These are phyloP conservation scores for Hexamita inflata DNA, from an alignment of 208 protist species.

Conservation along the genomic window DNA sequence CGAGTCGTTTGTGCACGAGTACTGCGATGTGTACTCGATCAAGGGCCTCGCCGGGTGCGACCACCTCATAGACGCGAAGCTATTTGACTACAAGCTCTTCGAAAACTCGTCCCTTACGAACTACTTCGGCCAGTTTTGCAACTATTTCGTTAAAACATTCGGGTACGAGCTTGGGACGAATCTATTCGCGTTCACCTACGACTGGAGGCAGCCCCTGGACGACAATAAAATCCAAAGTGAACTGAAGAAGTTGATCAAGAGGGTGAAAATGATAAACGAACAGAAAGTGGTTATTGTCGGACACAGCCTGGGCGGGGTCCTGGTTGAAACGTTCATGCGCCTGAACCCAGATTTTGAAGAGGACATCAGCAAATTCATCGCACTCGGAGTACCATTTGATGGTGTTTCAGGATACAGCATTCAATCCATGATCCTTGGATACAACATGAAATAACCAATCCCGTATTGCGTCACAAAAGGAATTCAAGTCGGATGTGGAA, in stretches of 20 bases:
- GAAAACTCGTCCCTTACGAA: not conserved
- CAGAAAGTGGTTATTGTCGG: not conserved
- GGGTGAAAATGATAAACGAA: not conserved
- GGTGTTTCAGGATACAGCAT: too few species aligned
- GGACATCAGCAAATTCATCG: not conserved
- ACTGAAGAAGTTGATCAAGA: not conserved
- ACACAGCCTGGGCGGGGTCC: not conserved
- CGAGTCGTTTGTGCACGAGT: not conserved
- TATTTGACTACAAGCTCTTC: not conserved
- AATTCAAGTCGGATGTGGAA: too few species aligned
- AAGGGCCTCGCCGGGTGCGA: not conserved
- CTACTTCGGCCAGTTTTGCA: not conserved
- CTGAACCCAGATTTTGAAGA: not conserved
- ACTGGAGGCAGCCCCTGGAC: not conserved
- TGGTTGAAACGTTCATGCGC: constrained; percentile 20
- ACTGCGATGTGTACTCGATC: not conserved
- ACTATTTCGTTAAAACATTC: not conserved
- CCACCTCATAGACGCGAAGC: not conserved
- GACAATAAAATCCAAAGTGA: not conserved
- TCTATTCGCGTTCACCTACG: constrained; percentile 20
- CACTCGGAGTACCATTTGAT: not conserved
- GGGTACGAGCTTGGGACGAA: not conserved
- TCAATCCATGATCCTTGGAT: too few species aligned
- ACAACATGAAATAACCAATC: too few species aligned
- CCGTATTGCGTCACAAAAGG: too few species aligned